Evolutionary conservation across 164 flowering plant species (phyloP).

Genomic region (Nymphaea thermarum): DNA sequence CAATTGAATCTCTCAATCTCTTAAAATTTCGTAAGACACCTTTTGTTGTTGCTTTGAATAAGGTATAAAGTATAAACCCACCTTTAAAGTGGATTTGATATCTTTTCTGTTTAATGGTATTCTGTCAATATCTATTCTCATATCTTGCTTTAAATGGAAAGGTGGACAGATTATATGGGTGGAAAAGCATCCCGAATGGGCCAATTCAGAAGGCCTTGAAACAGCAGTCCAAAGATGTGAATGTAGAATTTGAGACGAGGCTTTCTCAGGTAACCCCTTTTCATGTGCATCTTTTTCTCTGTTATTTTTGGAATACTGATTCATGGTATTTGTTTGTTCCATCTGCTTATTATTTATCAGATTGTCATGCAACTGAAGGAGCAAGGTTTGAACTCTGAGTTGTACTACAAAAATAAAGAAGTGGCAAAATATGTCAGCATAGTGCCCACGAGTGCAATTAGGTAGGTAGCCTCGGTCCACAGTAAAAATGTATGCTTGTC

Average conservation of each 20-base stretch:
- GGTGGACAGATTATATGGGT: conserved; percentile 95
- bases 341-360: conserved; percentile 20
- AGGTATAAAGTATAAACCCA: conserved; percentile 30
- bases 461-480: conserved; percentile 18
- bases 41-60: conserved; percentile 89
- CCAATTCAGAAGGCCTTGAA: conserved; percentile 75
- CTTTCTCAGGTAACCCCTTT: conserved; percentile 36
- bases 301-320: neutral
- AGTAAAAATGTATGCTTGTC: too few species aligned
- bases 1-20: conserved; percentile 92
- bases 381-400: conserved; percentile 85
- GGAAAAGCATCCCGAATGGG: conserved; percentile 75
- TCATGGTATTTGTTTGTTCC: neutral
- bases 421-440: conserved; percentile 87
- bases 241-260: conserved; percentile 71
- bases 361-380: conserved; percentile 71
- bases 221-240: conserved; percentile 76
- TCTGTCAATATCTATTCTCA: neutral
- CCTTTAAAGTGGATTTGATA: neutral
- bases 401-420: conserved; percentile 87
- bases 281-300: neutral
- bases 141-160: conserved; percentile 11
- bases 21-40: conserved; percentile 92
- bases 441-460: conserved; percentile 95
- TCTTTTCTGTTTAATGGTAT: neutral